These are phyloP conservation scores for Kodamaea laetipori DNA, from an alignment of 805 yeast species.

Conservation along the genomic window DNA sequence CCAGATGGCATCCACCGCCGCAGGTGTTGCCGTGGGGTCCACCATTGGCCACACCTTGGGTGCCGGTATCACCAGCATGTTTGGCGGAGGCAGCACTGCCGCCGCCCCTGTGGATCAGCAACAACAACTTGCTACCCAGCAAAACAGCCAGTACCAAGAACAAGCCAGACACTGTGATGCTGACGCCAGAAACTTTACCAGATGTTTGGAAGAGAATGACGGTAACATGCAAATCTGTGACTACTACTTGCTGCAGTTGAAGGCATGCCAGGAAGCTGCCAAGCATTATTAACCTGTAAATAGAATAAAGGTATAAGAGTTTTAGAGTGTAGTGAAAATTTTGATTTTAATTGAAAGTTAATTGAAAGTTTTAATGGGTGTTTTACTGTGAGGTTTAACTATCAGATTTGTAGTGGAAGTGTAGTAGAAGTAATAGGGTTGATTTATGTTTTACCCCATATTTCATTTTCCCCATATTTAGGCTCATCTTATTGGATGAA, in stretches of 20 bases:
- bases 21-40: conserved; percentile 99
- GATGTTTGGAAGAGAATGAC: conserved; percentile 88
- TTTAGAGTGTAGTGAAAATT: too few species aligned
- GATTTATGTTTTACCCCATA: too few species aligned
- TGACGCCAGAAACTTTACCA: conserved; percentile 93
- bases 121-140: conserved; percentile 46
- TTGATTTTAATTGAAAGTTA: too few species aligned
- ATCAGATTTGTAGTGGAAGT: too few species aligned
- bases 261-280: conserved; percentile 95
- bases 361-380: too few species aligned
- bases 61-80: conserved; percentile 88
- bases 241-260: conserved; percentile 94
- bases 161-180: conserved; percentile 73
- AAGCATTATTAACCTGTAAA: conserved; percentile 59
- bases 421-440: too few species aligned
- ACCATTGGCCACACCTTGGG: conserved; percentile 96
- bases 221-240: conserved; percentile 98
- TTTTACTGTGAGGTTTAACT: too few species aligned
- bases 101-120: conserved; percentile 54
- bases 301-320: too few species aligned
- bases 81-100: conserved; percentile 70
- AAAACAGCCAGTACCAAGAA: conserved; percentile 39
- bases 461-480: too few species aligned
- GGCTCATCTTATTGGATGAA: too few species aligned
- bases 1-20: conserved; percentile 98